phyloP scores from a whole-genome alignment of 805 yeast genomes.

The Kurtzmaniella fragi region DNA sequence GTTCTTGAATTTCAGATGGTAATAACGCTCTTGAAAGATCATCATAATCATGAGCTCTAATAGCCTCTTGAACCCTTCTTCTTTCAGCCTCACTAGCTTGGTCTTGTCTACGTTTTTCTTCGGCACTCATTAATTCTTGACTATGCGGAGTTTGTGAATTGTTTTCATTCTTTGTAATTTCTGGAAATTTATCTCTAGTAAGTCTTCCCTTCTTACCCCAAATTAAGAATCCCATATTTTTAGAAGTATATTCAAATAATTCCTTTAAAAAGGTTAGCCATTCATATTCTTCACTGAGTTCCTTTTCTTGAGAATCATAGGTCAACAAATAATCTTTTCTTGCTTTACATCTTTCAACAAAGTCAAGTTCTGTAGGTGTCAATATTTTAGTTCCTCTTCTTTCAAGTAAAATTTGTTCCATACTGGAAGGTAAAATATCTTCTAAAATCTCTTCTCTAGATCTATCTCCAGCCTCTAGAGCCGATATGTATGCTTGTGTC shows the following conservation, averaged over 20 bases:
- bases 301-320: slow-evolving; percentile 38
- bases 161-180: slow-evolving; percentile 4
- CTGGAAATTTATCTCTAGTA: slow-evolving; percentile 5
- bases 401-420: slow-evolving; percentile 43
- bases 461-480: slow-evolving; percentile 61
- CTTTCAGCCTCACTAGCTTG: slow-evolving; percentile 2
- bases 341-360: slow-evolving; percentile 65
- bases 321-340: slow-evolving; percentile 59
- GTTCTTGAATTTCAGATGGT: slow-evolving; percentile 41
- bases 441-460: slow-evolving; percentile 63
- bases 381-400: slow-evolving; percentile 36
- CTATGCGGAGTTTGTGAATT: slow-evolving; percentile 15
- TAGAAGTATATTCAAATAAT: slow-evolving; percentile 69
- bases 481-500: slow-evolving; percentile 93
- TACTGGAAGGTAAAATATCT: slow-evolving; percentile 65
- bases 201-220: slow-evolving; percentile 55
- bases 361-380: slow-evolving; percentile 77
- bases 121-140: slow-evolving; percentile 13
- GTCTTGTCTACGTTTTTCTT: slow-evolving; percentile 3
- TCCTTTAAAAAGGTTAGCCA: slow-evolving; percentile 84
- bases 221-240: slow-evolving; percentile 64
- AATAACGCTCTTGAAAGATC: slow-evolving; percentile 29
- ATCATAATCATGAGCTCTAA: slow-evolving; percentile 15
- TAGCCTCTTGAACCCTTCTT: slow-evolving; percentile 4
- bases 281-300: slow-evolving; percentile 66